A percentile compares a stretch with the other conserved stretches of the same genome.
phyloP scores from a whole-genome alignment of 768 basidiomycete species.

The Panellus pusillus region DNA sequence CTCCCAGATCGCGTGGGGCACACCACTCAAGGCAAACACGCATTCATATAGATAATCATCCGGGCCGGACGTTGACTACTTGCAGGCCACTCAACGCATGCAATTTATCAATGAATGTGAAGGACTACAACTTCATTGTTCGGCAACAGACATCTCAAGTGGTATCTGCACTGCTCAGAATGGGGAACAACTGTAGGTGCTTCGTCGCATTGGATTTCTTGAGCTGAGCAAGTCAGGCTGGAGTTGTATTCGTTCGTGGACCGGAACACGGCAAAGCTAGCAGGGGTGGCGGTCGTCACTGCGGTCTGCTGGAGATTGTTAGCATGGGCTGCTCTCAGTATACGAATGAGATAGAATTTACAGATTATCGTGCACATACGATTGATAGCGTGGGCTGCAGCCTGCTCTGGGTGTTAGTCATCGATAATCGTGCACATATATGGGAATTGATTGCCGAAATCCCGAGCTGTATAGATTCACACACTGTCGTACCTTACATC shows the following conservation, averaged over 20 bases:
- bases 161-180: conserved; percentile 18
- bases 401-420: too few relatives aligned
- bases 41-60: too few relatives aligned
- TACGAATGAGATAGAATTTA: conserved; percentile 6
- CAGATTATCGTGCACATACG: too few relatives aligned
- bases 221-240: conserved; percentile 1
- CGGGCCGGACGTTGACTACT: too few relatives aligned
- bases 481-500: too few relatives aligned
- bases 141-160: conserved; percentile 12
- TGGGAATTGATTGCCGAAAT: too few relatives aligned
- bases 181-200: conserved; percentile 18
- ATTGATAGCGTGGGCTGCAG: too few relatives aligned
- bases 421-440: too few relatives aligned
- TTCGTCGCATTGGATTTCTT: not conserved
- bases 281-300: conserved; percentile 7
- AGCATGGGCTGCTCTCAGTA: conserved; percentile 17
- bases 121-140: conserved; percentile 21
- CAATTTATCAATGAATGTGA: conserved; percentile 21
- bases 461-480: too few relatives aligned
- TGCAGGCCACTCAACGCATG: conserved; percentile 12
- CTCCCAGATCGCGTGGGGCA: conserved; percentile 20
- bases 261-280: conserved; percentile 19
- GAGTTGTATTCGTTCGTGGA: conserved; percentile 19
- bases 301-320: conserved; percentile 17
- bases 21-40: conserved; percentile 14